Percentiles rank a stretch among this genome's conserved stretches.
Conservation (phyloP, 768 basidiomycete species). For the Auricularia cornea region DNA sequence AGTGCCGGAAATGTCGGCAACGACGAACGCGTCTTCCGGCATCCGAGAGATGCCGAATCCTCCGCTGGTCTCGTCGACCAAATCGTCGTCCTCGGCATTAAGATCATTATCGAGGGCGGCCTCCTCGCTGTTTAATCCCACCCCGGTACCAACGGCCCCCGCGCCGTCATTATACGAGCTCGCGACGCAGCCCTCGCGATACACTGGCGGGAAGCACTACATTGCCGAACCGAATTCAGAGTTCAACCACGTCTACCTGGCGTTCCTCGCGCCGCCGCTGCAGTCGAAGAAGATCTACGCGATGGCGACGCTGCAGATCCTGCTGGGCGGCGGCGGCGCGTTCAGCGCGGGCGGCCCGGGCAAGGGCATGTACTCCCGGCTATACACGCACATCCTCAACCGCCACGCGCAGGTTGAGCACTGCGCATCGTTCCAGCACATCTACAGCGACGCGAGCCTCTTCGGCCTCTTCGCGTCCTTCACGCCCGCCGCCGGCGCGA, state of each 20-base stretch:
- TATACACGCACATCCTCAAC: conserved; percentile 94
- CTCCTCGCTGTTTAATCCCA: conserved; percentile 52
- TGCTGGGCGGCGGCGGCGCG: conserved; percentile 91
- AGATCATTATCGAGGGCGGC: conserved; percentile 73
- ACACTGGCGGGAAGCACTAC: conserved; percentile 79
- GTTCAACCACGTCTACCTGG: conserved; percentile 90
- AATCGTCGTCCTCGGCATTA: conserved; percentile 43
- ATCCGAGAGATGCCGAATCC: conserved; percentile 16
- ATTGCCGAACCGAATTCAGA: conserved; percentile 54
- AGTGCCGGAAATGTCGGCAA: conserved; percentile 3
- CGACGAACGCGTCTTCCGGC: neutral
- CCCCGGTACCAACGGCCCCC: conserved; percentile 8
- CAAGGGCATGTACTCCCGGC: conserved; percentile 97
- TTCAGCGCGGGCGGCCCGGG: conserved; percentile 98
- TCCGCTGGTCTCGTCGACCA: conserved; percentile 27
- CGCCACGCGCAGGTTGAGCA: conserved; percentile 90
- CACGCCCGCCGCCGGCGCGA: conserved; percentile 47
- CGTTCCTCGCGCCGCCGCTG: conserved; percentile 85
- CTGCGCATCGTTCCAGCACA: conserved; percentile 95
- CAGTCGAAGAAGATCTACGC: conserved; percentile 89
- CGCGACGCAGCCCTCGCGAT: conserved; percentile 37
- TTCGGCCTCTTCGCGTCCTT: conserved; percentile 90
- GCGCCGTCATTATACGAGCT: conserved; percentile 23
- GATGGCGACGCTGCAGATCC: conserved; percentile 87
- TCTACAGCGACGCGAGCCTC: conserved; percentile 88